Conservation (phyloP, 2,329 filamentous ascomycete genomes). For the Epichloe glyceriae region DNA sequence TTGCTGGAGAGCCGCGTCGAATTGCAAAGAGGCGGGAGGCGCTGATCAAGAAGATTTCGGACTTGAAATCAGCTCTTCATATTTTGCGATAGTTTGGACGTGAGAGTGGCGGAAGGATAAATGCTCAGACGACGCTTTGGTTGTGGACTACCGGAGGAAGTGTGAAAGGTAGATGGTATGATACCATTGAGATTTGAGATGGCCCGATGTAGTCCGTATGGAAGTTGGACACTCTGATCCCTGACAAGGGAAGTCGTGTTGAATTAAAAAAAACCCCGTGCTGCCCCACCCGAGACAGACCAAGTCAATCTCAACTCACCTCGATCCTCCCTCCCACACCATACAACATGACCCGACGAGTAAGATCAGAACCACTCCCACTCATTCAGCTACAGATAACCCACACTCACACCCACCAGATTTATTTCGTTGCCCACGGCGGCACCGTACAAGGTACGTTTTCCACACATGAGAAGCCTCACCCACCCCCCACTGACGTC, state of each 20-base stretch:
- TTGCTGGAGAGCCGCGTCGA: background rate
- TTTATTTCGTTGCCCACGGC: constrained; percentile 54
- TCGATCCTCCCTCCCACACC: background rate
- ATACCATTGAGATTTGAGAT: too few relatives aligned
- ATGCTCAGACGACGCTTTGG: too few relatives aligned
- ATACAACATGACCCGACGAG: constrained; percentile 21
- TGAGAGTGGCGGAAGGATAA: background rate
- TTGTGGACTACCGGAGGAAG: too few relatives aligned
- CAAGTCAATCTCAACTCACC: background rate
- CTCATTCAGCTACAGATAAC: background rate
- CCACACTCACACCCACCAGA: constrained; percentile 20
- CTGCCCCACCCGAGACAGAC: background rate
- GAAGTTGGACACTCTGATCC: too few relatives aligned
- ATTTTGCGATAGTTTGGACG: constrained; percentile 2
- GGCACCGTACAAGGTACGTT: constrained; percentile 50
- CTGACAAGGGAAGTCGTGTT: too few relatives aligned
- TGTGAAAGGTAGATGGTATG: background rate
- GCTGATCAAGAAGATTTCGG: constrained; percentile 3
- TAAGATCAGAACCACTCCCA: constrained; percentile 7
- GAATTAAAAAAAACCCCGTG: too few relatives aligned
- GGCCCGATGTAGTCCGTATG: too few relatives aligned
- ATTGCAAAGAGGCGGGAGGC: background rate
- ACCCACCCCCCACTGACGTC: constrained; percentile 13
- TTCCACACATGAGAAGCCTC: background rate
- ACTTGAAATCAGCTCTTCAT: constrained; percentile 1